Conservation (phyloP, 2,329 filamentous ascomycete species). For the Emericellopsis cladophorae region DNA sequence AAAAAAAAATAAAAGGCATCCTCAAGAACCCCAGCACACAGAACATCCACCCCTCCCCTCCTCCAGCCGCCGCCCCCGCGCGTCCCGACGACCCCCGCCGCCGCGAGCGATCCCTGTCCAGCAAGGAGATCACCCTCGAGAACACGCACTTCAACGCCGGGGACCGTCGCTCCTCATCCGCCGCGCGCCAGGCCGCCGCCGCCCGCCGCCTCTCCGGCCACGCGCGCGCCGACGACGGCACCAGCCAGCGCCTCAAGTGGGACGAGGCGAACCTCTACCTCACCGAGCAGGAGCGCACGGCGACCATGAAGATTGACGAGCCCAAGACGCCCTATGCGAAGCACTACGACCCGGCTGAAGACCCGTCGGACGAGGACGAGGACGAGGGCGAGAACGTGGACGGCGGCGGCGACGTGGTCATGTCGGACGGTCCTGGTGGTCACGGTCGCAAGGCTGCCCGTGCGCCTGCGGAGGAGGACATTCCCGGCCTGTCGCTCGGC, state of each 20-base stretch:
- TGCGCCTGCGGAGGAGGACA: constrained; percentile 53
- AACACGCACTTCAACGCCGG: constrained; percentile 95
- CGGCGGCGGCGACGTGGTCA: too few species aligned
- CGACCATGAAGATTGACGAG: constrained; percentile 98
- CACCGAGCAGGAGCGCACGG: constrained; percentile 87
- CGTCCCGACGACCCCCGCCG: constrained; percentile 14
- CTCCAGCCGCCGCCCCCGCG: neutral
- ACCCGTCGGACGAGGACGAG: constrained; percentile 75
- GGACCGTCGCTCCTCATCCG: constrained; percentile 67
- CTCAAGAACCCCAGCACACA: constrained; percentile 77
- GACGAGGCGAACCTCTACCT: constrained; percentile 97
- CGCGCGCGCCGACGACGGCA: neutral
- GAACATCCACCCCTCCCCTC: constrained; percentile 25
- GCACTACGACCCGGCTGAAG: constrained; percentile 81
- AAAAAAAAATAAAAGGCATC: constrained; percentile 58
- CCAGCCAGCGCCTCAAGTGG: constrained; percentile 75
- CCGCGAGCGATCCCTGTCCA: constrained; percentile 33
- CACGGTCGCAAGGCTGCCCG: constrained; percentile 17
- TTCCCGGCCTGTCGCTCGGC: constrained; percentile 82
- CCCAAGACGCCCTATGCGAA: constrained; percentile 95
- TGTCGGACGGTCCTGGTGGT: constrained; percentile 7
- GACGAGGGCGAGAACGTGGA: constrained; percentile 7
- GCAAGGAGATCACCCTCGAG: constrained; percentile 83
- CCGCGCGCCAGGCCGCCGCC: constrained; percentile 35
- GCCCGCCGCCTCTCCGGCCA: constrained; percentile 47